Evolutionary conservation across 306 rosid genomes (phyloP), one percentile per base, ranked within the genome.

Genomic region (Senna tora): DNA sequence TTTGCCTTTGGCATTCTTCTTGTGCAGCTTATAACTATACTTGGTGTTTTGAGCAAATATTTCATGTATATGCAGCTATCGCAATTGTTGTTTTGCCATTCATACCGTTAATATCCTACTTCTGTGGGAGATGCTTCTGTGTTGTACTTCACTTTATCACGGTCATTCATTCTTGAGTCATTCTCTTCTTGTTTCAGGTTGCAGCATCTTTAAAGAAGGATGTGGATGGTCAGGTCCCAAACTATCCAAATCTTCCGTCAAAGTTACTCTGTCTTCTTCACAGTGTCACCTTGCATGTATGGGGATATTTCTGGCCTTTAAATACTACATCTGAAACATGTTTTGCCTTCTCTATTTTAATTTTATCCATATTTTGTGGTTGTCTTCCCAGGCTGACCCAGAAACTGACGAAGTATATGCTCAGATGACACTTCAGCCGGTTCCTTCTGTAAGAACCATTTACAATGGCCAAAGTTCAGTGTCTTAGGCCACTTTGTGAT

Each of bases 321-420:
- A n/a, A 46, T 17, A 3, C 2, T 16, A 25, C 39, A 21, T 16
- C 52, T 4, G 2, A 5, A 7, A 30, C 19, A 16, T 17, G 13
- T 17, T 17, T 47, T 17, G 22, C 32, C 2, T 5, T 45, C 19
- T 13, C 33, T 32, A 2, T 54, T 13, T 10, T 64, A 56, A 33
- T 67, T 30, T 68, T 49, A 16, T 14, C 0, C 32, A 10, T 6
- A 22, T 43, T 54, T 50, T 9, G 4, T 75, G 55, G 30, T 57
- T 68, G 45, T 50, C 69, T 32, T 22, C 32, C 39, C 80, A 93
- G 98, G 98, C 99, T 21, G 97, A 94, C 79, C 95, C 97, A 0
- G 96, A 94, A 78, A 94, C 97, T 0, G 97, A 94, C 52, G 91
- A 91, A 85, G 96, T 94, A 0, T 94, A 94, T 80, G 97, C 97